Evolutionary conservation across 208 protist species (phyloP).

Genomic region (Acanthamoeba sp.): DNA sequence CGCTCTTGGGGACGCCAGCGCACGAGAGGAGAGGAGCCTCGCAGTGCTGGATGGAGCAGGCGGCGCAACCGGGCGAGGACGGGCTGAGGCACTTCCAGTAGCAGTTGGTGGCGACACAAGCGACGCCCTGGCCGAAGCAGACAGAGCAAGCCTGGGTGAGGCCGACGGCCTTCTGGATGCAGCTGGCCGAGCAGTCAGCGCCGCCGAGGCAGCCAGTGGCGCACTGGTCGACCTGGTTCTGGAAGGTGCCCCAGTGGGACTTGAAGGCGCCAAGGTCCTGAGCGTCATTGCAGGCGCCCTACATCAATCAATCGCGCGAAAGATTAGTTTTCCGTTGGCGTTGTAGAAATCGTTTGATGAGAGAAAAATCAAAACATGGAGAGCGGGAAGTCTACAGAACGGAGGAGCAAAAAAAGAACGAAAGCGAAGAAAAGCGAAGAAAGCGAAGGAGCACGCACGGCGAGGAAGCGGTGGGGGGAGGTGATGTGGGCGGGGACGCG

Average conservation of each 20-base stretch:
- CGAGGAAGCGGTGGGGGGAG: not conserved
- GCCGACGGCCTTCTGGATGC: slow-evolving; percentile 4
- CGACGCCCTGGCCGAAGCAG: slow-evolving; percentile 33
- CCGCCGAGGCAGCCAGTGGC: slow-evolving; percentile 11
- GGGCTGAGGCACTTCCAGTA: slow-evolving; percentile 39
- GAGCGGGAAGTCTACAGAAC: not conserved
- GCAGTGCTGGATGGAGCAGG: slow-evolving; percentile 13
- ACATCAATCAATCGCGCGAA: not conserved
- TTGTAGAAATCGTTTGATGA: no score
- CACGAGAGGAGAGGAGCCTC: not conserved
- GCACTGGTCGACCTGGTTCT: slow-evolving; percentile 6
- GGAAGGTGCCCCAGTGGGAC: slow-evolving; percentile 18
- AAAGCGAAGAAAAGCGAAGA: not conserved
- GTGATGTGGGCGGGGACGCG: not conserved
- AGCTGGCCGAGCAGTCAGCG: not conserved
- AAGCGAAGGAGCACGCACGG: not conserved
- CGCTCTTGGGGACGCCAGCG: slow-evolving; percentile 4
- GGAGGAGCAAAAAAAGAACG: not conserved
- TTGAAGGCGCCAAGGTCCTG: slow-evolving; percentile 18
- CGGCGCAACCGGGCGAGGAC: not conserved
- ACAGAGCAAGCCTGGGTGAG: not conserved
- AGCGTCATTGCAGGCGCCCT: slow-evolving; percentile 20
- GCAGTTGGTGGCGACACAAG: not conserved
- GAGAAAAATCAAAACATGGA: not conserved
- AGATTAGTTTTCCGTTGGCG: not conserved